Base-by-base conservation (phyloP, 306 rosid species). In the Carpinus fangiana region DNA sequence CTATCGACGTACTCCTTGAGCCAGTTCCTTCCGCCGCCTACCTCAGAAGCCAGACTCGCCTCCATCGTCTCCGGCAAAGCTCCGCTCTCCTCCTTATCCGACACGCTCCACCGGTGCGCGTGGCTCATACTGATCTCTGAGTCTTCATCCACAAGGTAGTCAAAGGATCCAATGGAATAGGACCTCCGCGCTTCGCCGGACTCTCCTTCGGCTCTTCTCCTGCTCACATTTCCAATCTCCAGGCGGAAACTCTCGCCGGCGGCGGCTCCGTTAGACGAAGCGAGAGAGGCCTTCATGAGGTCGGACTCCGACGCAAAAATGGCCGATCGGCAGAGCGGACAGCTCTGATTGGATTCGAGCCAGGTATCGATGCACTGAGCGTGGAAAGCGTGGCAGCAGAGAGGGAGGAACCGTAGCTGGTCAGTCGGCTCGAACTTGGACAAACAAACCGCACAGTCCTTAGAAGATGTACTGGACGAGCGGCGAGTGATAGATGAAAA, bases 141-240 rank as follows among this genome's bases (percentile, higher is more conserved):
- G 0, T 88, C 90, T 5, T 94, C 97, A 0, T 87, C 97, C 0
- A 90, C 89, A 0, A 86, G 69, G 65, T 94, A 92, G 8, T 94
- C 97, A 74, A 90, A 94, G 12, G 98, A 95, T 56, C 98, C 98
- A 5, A 93, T 87, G 3, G 98, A 95, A 70, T 87, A 92, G 9
- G 98, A 95, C 60, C 92, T 84, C 43, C 77, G 81, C 20, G 50
- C 80, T 2, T 21, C 79, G 2, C 60, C 47, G 8, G 59, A 55
- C 1, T 78, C 73, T 36, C 77, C 23, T 3, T 72, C 52, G 0
- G 83, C 61, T 47, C 77, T 86, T 4, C 90, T 83, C 17, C 84
- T 87, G 75, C 97, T 93, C 17, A 90, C 64, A 77, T 81, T 93
- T 0, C 97, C 96, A 16, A 93, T 85, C 81, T 93, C 93, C 5